Conservation (phyloP, 257 asterid species). For the Scutellaria barbata region DNA sequence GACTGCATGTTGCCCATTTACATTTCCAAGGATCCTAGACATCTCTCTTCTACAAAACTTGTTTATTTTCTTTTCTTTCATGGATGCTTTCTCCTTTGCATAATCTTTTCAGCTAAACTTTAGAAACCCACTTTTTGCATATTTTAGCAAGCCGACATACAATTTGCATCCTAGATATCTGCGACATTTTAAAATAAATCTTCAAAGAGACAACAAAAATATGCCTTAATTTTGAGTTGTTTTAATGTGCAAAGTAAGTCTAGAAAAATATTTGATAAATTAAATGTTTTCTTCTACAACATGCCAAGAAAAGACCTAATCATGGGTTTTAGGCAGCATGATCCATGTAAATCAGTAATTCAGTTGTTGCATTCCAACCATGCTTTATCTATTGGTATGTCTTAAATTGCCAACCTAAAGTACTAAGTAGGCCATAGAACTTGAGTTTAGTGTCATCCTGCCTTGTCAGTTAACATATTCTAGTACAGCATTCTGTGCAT, state of each 20-base stretch:
- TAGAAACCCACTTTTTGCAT: background rate
- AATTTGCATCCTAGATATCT: background rate
- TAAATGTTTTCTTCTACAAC: background rate
- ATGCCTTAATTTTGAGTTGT: constrained; percentile 2
- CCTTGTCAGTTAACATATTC: constrained; percentile 5
- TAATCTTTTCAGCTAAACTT: constrained; percentile 6
- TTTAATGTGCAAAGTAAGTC: background rate
- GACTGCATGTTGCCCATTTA: constrained; percentile 5
- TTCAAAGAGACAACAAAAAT: constrained; percentile 17
- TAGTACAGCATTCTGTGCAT: background rate
- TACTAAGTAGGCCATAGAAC: background rate
- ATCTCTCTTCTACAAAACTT: constrained; percentile 14
- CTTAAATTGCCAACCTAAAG: background rate
- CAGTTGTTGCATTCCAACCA: background rate
- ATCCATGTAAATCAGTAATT: constrained; percentile 13
- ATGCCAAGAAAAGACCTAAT: constrained; percentile 5
- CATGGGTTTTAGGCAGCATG: constrained; percentile 6
- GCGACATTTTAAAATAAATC: background rate
- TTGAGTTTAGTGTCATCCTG: constrained; percentile 9
- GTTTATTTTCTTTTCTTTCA: background rate
- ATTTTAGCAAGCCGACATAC: background rate
- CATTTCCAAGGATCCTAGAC: constrained; percentile 19
- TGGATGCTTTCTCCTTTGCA: background rate
- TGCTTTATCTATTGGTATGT: background rate
- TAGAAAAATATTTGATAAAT: background rate